phyloP scores from a whole-genome alignment of 208 protist species.

The Angomonas desouzai region DNA sequence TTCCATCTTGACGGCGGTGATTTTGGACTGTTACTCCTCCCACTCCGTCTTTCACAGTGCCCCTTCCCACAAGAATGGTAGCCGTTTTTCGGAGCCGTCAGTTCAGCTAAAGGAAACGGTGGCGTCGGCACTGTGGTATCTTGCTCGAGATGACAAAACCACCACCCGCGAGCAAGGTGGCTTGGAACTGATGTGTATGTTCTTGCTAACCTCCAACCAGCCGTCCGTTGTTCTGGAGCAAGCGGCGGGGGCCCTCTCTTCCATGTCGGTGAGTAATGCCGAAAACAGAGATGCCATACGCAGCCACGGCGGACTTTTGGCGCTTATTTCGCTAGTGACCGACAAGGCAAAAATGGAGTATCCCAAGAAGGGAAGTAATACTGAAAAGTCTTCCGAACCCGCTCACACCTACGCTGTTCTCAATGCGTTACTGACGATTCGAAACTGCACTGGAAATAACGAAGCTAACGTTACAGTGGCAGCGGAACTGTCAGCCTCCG shows the following conservation, averaged over 20 bases:
- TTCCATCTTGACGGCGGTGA: conserved; percentile 55
- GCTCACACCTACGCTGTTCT: conserved; percentile 68
- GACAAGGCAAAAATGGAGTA: conserved; percentile 63
- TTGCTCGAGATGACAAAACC: conserved; percentile 86
- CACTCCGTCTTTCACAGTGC: conserved; percentile 28
- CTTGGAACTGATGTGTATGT: conserved; percentile 76
- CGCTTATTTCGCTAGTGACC: conserved; percentile 58
- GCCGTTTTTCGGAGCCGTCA: conserved; percentile 48
- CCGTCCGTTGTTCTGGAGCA: conserved; percentile 84
- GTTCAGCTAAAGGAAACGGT: conserved; percentile 83
- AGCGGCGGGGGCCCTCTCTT: conserved; percentile 83
- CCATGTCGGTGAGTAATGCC: conserved; percentile 76
- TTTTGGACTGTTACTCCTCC: conserved; percentile 70
- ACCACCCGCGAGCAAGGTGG: conserved; percentile 69
- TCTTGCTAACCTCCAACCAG: conserved; percentile 57
- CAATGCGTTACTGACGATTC: conserved; percentile 74
- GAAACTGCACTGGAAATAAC: conserved; percentile 76
- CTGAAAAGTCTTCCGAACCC: conserved; percentile 16
- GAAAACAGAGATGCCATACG: conserved; percentile 82
- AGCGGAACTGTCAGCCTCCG: conserved; percentile 25
- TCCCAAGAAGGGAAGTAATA: conserved; percentile 27
- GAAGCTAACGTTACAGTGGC: conserved; percentile 55
- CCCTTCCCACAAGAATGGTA: conserved; percentile 39
- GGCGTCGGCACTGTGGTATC: conserved; percentile 86
- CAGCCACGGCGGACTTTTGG: conserved; percentile 64